Percentiles rank a stretch among this genome's conserved stretches.
phyloP scores from a whole-genome alignment of 2,329 filamentous ascomycete species.

The Aspergillus alliaceus region DNA sequence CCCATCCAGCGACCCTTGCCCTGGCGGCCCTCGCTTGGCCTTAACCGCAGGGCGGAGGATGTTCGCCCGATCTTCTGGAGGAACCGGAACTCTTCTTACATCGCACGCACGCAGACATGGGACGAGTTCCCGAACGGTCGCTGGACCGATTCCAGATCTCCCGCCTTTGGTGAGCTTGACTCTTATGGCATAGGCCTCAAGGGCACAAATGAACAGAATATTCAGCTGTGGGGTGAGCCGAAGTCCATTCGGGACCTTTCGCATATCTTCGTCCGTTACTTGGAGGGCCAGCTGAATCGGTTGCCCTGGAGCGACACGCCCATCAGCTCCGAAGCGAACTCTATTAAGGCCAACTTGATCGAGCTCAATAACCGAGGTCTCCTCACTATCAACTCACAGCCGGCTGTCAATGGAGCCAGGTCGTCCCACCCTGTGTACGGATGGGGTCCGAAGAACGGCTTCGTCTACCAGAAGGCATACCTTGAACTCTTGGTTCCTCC shows the following conservation, averaged over 20 bases:
- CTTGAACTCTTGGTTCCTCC: conserved; percentile 87
- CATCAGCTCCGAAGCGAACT: conserved; percentile 77
- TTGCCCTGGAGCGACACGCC: conserved; percentile 93
- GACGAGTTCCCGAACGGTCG: conserved; percentile 98
- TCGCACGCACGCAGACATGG: conserved; percentile 95
- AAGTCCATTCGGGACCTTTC: conserved; percentile 76
- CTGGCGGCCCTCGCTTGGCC: conserved; percentile 90
- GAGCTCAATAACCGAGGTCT: conserved; percentile 82
- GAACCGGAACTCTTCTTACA: conserved; percentile 93
- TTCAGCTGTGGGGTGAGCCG: conserved; percentile 90
- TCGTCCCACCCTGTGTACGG: conserved; percentile 84
- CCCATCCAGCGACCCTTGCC: conserved; percentile 87
- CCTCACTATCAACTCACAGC: conserved; percentile 96
- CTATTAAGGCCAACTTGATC: conserved; percentile 74
- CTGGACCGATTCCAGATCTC: conserved; percentile 96
- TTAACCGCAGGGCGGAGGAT: conserved; percentile 87
- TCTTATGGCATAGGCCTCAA: conserved; percentile 91
- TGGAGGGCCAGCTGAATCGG: conserved; percentile 75
- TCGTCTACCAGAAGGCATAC: conserved; percentile 98
- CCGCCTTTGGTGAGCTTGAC: conserved; percentile 93
- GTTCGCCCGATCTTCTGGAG: conserved; percentile 99
- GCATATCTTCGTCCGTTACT: conserved; percentile 79
- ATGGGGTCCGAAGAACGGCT: conserved; percentile 93
- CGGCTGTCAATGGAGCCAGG: conserved; percentile 86
- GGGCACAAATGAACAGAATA: conserved; percentile 93